Evolutionary conservation across 2,329 filamentous ascomycete species (phyloP), one percentile per base, ranked within the genome.

Genomic region (Ambrosiella cleistominuta): DNA sequence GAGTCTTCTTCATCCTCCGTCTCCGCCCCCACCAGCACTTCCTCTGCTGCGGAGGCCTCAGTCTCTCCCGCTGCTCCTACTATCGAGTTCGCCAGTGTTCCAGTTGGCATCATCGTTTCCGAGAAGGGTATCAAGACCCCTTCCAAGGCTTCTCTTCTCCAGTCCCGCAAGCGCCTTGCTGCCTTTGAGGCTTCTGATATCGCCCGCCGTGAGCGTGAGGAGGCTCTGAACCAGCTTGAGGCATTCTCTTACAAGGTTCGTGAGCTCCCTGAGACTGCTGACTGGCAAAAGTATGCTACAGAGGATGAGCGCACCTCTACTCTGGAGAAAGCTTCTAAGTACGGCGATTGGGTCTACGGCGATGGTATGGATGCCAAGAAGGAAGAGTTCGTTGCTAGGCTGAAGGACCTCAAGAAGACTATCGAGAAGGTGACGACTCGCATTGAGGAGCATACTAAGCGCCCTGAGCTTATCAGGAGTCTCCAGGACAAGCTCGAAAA

Each of bases 181-280:
- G 84, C 88, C 3, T 97, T 98, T 65, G 88, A 94, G 63, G 75
- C 79, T 35, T 95, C 91, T 1, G 93, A 98, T 70, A 80, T 79
- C 63, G 81, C 85, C 36, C 85, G 90, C 55, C 72, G 82, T 40
- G 74, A 82, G 60, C 82, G 90, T 38, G 90, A 96, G 68, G 91
- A 96, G 68, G 81, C 87, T 0, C 74, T 96, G 59, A 98, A 97
- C 71, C 85, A 86, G 63, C 80, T 98, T n/a, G 93, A 98, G 70
- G 84, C 79, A 11, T 97, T 86, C 70, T 95, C 91, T 12, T 98
- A 98, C 75, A 85, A 82, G 66, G 80, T 86, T 36, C 83, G 89
- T 35, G 89, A 96, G 68, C 76, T 95, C 50, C 75, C 96, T 1
- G 84, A 88, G 47, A 83, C 85, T 61, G 82, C 87, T 53, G 75